Conservation (phyloP, 2,329 filamentous ascomycete genomes). For the Magnaporthiopsis poae region DNA sequence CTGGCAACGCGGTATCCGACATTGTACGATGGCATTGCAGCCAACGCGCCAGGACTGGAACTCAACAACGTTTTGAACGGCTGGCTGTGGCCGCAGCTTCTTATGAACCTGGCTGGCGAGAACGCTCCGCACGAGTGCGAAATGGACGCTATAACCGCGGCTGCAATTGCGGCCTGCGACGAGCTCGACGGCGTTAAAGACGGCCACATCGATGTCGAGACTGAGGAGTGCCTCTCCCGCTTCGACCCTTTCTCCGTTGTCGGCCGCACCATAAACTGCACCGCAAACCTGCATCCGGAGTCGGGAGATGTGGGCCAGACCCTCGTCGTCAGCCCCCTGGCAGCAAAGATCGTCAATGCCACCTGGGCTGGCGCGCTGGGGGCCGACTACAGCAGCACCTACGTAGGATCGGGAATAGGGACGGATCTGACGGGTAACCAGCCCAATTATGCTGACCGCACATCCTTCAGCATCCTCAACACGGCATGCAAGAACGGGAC, state of each 20-base stretch:
- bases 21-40: slow-evolving; percentile 40
- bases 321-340: slow-evolving; percentile 12
- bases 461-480: not conserved
- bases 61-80: slow-evolving; percentile 19
- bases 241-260: slow-evolving; percentile 13
- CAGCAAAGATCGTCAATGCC: slow-evolving; percentile 14
- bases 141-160: slow-evolving; percentile 25
- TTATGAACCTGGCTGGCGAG: slow-evolving; percentile 12
- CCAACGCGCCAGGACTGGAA: slow-evolving; percentile 21
- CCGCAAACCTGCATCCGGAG: not conserved
- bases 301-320: slow-evolving; percentile 10
- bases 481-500: not conserved
- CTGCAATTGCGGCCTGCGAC: slow-evolving; percentile 34
- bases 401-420: slow-evolving; percentile 11
- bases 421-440: slow-evolving; percentile 8
- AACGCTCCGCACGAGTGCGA: slow-evolving; percentile 20
- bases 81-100: slow-evolving; percentile 23
- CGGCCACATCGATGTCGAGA: slow-evolving; percentile 26
- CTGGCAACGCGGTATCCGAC: slow-evolving; percentile 38
- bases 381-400: slow-evolving; percentile 9
- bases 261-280: slow-evolving; percentile 4
- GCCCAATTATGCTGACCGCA: slow-evolving; percentile 15
- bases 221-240: slow-evolving; percentile 20
- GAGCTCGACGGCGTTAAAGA: slow-evolving; percentile 31
- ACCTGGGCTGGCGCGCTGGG: slow-evolving; percentile 10